Evolutionary conservation across 345 rosid genomes (phyloP), one percentile per base, ranked within the genome.

Genomic region (Trapa bicornis): DNA sequence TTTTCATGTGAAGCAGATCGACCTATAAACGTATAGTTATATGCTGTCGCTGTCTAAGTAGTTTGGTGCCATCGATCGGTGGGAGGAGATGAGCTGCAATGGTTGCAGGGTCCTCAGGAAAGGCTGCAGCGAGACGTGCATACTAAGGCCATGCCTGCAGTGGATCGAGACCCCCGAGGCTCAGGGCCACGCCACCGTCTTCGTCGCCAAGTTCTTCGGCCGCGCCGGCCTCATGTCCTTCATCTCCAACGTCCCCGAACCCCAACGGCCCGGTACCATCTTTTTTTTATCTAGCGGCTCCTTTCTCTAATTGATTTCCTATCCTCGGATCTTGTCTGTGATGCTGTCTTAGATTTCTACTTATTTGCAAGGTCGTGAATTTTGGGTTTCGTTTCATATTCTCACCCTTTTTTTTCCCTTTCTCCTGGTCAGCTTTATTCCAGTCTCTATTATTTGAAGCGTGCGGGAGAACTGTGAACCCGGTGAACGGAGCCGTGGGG

Each of bases 211-310:
- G 79, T 91, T 94, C 76, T 94, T 94, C 53, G 99, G 99, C 69
- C 97, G 99, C 36, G 96, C 99, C 68, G 97, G 97, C 33, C 87
- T 94, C 22, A 86, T 91, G 96, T 94, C 99, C 35, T 94, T 94
- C 79, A 91, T 94, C 75, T 86, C 99, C 63, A 86, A 92, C 72
- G 99, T 94, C 37, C 96, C 95, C 1, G 95, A 91, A 65, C 37
- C 82, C 43, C 96, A 94, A 67, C 92, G 99, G 42, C 89, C 99
- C 16, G 88, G 99, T 94, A 81, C 63, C 38, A 5, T 29, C 29
- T 22, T 22, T 22, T 22, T 22, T 22, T 22, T 22, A 22, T 39
- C 48, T 37, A 8, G 52, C 57, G 16, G 14, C 43, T 17, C 16
- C 2, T 22, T 41, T 12, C 38, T 41, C 6, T 41, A 8, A 41